These are phyloP conservation scores for Vigna unguiculata DNA, from an alignment of 306 rosid species.

Conservation along the genomic window DNA sequence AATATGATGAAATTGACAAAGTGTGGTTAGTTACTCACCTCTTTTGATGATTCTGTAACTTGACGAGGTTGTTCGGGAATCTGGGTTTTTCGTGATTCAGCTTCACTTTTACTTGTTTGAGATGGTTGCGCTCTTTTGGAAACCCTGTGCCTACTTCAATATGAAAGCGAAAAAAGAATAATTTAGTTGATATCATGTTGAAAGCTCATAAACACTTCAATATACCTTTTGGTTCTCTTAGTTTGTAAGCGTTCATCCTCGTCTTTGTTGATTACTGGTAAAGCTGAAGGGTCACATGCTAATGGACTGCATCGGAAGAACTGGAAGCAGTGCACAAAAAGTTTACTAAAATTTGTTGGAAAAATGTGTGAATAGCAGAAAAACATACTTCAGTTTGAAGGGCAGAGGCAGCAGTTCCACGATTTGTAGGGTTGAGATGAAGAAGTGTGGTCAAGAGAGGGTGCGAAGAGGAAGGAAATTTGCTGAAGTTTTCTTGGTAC, in stretches of 20 bases:
- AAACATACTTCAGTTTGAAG: conserved; percentile 42
- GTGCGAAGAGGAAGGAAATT: conserved; percentile 43
- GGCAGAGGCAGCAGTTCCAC: conserved; percentile 50
- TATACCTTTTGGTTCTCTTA: conserved; percentile 45
- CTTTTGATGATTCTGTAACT: conserved; percentile 44
- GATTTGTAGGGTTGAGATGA: conserved; percentile 46
- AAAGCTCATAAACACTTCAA: too few relatives aligned
- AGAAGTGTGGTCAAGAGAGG: conserved; percentile 42
- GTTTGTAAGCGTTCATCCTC: conserved; percentile 44
- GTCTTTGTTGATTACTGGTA: conserved; percentile 45
- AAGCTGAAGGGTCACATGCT: conserved; percentile 40
- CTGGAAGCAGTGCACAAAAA: conserved; percentile 39
- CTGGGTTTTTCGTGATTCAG: conserved; percentile 35
- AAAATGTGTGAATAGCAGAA: background rate
- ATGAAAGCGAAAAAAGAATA: too few relatives aligned
- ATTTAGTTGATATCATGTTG: too few relatives aligned
- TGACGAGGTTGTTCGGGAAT: conserved; percentile 25
- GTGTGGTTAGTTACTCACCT: conserved; percentile 37
- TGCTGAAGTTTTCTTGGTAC: conserved; percentile 25
- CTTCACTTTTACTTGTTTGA: conserved; percentile 45
- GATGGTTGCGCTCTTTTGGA: conserved; percentile 45
- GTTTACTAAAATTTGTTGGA: background rate
- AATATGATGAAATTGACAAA: too few relatives aligned
- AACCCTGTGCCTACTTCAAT: conserved; percentile 42
- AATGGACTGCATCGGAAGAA: conserved; percentile 50